Evolutionary conservation across 441 rosid genomes (phyloP).

Genomic region (Caryocar brasiliense): DNA sequence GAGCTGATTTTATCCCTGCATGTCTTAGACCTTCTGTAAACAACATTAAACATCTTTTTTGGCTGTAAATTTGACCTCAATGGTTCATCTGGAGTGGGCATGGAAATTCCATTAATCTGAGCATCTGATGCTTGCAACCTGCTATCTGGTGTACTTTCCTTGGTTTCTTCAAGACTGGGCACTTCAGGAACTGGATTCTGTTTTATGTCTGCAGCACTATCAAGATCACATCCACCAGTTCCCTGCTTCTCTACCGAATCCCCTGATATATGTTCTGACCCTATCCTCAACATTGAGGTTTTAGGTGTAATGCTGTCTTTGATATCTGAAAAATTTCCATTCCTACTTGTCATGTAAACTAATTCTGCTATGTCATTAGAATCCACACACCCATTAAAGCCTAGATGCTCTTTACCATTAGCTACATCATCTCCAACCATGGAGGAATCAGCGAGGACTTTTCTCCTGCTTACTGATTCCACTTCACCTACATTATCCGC

Average conservation of each 20-base stretch:
- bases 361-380: constrained; percentile 16
- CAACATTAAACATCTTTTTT: constrained; percentile 64
- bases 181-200: constrained; percentile 17
- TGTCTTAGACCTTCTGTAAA: constrained; percentile 70
- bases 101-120: constrained; percentile 26
- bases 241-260: constrained; percentile 24
- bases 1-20: constrained; percentile 33
- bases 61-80: constrained; percentile 26
- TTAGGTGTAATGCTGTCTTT: constrained; percentile 28
- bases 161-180: constrained; percentile 11
- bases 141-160: constrained; percentile 9
- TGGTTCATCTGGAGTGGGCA: constrained; percentile 22
- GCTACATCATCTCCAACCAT: constrained; percentile 23
- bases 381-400: constrained; percentile 11
- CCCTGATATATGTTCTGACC: constrained; percentile 24
- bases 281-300: constrained; percentile 39
- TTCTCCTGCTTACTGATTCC: constrained; percentile 11
- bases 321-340: constrained; percentile 21
- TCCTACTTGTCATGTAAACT: constrained; percentile 15
- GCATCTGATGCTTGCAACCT: constrained; percentile 23
- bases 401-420: constrained; percentile 25
- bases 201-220: constrained; percentile 21
- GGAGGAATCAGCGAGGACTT: constrained; percentile 9
- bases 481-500: constrained; percentile 18
- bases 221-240: constrained; percentile 24